These are phyloP conservation scores for Syzygium aromaticum DNA, from an alignment of 345 rosid species.

Conservation along the genomic window DNA sequence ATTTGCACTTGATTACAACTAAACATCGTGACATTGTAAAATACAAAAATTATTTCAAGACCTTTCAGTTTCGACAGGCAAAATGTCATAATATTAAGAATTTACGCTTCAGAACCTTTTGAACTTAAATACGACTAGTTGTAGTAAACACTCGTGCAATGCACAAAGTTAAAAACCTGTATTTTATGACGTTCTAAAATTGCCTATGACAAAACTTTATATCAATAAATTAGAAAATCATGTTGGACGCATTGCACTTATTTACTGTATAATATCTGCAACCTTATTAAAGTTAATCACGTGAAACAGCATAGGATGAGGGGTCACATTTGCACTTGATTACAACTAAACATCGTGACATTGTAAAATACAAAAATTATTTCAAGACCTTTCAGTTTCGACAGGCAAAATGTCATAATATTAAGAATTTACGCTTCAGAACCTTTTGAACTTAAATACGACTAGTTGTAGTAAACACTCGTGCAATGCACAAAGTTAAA, in stretches of 20 bases:
- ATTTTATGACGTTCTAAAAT: too few relatives aligned
- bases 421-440: neutral
- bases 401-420: neutral
- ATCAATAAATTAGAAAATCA: neutral
- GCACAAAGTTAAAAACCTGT: neutral
- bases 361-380: neutral
- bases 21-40: neutral
- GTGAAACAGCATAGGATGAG: neutral
- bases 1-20: neutral
- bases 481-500: neutral
- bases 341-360: neutral
- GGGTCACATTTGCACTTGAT: neutral
- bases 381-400: neutral
- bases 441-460: neutral
- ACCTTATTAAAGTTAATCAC: too few relatives aligned
- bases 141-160: neutral
- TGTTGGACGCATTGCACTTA: neutral
- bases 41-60: neutral
- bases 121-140: neutral
- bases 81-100: neutral
- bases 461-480: neutral
- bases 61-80: accelerated
- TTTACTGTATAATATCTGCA: too few relatives aligned
- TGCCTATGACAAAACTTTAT: too few relatives aligned
- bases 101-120: neutral